Evolutionary conservation across 2,329 filamentous ascomycete species (phyloP).

Genomic region (Fusarium sororula): DNA sequence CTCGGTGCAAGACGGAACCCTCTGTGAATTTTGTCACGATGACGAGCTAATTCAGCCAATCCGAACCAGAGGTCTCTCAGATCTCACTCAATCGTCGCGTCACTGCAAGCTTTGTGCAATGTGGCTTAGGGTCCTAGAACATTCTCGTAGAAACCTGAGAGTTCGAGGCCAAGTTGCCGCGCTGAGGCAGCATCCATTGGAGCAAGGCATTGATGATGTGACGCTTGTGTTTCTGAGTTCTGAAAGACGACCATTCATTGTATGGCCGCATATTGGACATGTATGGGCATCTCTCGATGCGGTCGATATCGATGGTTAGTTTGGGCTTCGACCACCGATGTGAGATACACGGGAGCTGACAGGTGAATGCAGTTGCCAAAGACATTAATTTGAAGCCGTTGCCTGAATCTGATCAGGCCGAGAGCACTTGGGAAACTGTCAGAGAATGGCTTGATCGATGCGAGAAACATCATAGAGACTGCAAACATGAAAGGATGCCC

Average conservation of each 20-base stretch:
- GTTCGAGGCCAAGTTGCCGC: not conserved
- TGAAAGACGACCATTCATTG: not conserved
- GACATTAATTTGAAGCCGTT: not conserved
- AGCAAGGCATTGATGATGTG: not conserved
- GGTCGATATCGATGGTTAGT: not conserved
- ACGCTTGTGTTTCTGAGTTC: not conserved
- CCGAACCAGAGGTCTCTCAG: not conserved
- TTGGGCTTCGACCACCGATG: not conserved
- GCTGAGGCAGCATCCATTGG: not conserved
- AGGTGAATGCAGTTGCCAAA: not conserved
- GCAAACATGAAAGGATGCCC: not conserved
- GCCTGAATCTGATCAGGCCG: not conserved
- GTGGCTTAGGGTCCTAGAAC: not conserved
- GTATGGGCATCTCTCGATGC: conserved; percentile 3
- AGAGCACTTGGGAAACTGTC: not conserved
- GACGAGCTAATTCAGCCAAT: not conserved
- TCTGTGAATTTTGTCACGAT: conserved; percentile 11
- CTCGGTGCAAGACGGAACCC: not conserved
- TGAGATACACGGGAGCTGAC: not conserved
- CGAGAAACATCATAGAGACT: not conserved
- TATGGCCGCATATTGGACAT: not conserved
- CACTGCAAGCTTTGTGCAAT: not conserved
- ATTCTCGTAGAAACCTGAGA: not conserved
- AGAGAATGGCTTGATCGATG: conserved; percentile 7
- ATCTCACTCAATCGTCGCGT: not conserved